Conservation (phyloP, 352 stramenopile species). For the Globisporangium yorkense region DNA sequence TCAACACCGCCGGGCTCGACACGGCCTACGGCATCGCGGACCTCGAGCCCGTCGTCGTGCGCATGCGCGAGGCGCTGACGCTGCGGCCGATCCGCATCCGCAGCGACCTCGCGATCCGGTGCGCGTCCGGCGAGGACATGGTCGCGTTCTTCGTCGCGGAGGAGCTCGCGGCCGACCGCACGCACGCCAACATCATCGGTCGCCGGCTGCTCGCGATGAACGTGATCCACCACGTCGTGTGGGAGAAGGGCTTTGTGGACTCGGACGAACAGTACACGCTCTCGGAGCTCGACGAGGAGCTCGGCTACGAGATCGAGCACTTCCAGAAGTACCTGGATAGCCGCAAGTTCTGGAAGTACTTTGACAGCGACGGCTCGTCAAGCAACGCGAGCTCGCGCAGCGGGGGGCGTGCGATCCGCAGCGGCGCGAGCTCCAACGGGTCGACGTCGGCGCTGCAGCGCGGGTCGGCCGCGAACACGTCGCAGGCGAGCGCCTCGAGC, state of each 20-base stretch:
- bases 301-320: conserved; percentile 60
- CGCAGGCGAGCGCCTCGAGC: conserved; percentile 9
- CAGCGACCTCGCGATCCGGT: conserved; percentile 53
- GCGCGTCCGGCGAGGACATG: conserved; percentile 59
- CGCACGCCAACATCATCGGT: conserved; percentile 47
- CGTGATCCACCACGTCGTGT: conserved; percentile 79
- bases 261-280: conserved; percentile 71
- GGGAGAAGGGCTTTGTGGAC: conserved; percentile 81
- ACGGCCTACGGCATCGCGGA: conserved; percentile 46
- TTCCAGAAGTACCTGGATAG: conserved; percentile 82
- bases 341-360: conserved; percentile 78
- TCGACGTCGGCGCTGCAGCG: conserved; percentile 2
- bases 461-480: conserved; percentile 8
- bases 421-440: conserved; percentile 21
- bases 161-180: conserved; percentile 40
- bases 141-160: conserved; percentile 61
- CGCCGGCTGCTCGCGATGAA: conserved; percentile 77
- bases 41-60: conserved; percentile 41
- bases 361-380: conserved; percentile 30
- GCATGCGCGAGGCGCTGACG: conserved; percentile 48
- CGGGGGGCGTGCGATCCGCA: conserved; percentile 15
- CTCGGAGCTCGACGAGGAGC: conserved; percentile 44
- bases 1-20: conserved; percentile 40
- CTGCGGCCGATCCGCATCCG: conserved; percentile 64
- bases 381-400: conserved; percentile 19